These are phyloP conservation scores for Penicillium occitanis DNA, from an alignment of 2,329 filamentous ascomycete genomes.

Conservation along the genomic window DNA sequence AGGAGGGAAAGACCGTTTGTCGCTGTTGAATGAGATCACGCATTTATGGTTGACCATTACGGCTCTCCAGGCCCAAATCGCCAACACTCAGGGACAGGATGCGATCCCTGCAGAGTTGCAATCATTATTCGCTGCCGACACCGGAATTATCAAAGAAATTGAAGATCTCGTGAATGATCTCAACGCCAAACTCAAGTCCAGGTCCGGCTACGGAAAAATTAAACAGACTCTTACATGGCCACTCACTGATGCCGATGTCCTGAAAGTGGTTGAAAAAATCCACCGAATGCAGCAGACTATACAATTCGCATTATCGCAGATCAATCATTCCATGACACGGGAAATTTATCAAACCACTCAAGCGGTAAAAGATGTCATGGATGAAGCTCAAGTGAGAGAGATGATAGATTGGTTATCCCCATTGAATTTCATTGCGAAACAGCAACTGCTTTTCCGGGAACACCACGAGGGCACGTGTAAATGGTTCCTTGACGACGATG, in stretches of 20 bases:
- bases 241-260: neutral
- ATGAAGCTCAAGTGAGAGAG: slow-evolving; percentile 2
- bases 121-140: slow-evolving; percentile 2
- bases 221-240: slow-evolving; percentile 6
- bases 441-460: slow-evolving; percentile 4
- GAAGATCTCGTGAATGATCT: slow-evolving; percentile 2
- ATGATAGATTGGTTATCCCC: slow-evolving; percentile 8
- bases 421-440: slow-evolving; percentile 2
- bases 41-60: slow-evolving; percentile 4
- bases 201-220: slow-evolving; percentile 8
- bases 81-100: slow-evolving; percentile 1
- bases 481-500: slow-evolving; percentile 5
- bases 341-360: neutral
- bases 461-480: slow-evolving; percentile 9
- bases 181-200: slow-evolving; percentile 1
- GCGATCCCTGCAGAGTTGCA: neutral
- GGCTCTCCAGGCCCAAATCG: neutral
- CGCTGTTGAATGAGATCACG: slow-evolving; percentile 2
- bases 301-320: slow-evolving; percentile 7
- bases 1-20: slow-evolving; percentile 1
- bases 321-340: slow-evolving; percentile 4
- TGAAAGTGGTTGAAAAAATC: slow-evolving; percentile 7
- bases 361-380: neutral
- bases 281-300: slow-evolving; percentile 10
- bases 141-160: slow-evolving; percentile 1